Percentiles rank a stretch among this genome's conserved stretches.
Conservation (phyloP, 257 asterid species). For the Gentiana dahurica region DNA sequence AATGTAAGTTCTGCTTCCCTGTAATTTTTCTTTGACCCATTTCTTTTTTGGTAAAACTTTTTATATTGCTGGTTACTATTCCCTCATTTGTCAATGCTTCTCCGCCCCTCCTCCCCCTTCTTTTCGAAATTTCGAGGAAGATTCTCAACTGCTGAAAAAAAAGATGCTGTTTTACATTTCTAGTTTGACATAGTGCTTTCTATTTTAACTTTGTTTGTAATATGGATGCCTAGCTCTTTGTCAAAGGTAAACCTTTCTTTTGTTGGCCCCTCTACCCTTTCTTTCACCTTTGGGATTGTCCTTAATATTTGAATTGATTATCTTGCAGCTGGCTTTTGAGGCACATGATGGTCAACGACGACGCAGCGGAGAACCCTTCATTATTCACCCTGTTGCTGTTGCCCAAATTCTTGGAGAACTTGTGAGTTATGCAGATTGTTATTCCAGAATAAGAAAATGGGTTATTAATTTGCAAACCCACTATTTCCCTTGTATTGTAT, state of each 20-base stretch:
- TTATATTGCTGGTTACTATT: background rate
- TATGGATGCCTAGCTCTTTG: no score
- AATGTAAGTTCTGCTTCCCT: slow-evolving; percentile 38
- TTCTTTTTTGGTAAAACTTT: background rate
- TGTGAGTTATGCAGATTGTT: slow-evolving; percentile 31
- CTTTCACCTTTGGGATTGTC: background rate
- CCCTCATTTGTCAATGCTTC: background rate
- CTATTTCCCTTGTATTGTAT: slow-evolving; percentile 5
- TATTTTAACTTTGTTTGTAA: no score
- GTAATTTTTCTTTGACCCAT: background rate
- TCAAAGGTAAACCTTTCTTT: background rate
- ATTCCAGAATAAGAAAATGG: background rate
- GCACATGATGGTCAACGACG: slow-evolving; percentile 96
- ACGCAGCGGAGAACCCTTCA: slow-evolving; percentile 94
- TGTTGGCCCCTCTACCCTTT: background rate
- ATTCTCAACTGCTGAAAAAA: no score
- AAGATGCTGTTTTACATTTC: no score
- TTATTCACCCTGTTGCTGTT: slow-evolving; percentile 92
- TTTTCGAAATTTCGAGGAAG: background rate
- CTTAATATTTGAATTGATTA: background rate
- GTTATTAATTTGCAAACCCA: slow-evolving; percentile 1
- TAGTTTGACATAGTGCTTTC: no score
- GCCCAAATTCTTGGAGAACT: slow-evolving; percentile 94
- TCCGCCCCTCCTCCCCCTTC: background rate
- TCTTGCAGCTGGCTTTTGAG: slow-evolving; percentile 63